Evolutionary conservation across 139 green algal genomes (phyloP).

Genomic region (Tetraselmis striata): DNA sequence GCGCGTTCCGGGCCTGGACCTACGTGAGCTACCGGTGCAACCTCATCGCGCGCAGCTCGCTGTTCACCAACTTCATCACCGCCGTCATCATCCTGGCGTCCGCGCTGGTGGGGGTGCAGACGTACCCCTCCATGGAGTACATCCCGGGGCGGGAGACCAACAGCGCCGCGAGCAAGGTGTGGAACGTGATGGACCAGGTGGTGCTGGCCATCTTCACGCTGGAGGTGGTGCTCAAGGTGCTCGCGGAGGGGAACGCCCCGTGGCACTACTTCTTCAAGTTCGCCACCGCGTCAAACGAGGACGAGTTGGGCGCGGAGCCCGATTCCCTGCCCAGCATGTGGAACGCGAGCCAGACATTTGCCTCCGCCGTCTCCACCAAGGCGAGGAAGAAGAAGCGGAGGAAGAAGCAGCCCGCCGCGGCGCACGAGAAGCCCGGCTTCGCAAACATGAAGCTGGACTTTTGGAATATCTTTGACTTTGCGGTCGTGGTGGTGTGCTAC

Average conservation of each 20-base stretch:
- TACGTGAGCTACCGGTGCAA: not conserved
- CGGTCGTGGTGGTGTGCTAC: not conserved
- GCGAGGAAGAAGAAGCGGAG: not conserved
- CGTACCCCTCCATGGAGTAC: conserved; percentile 1
- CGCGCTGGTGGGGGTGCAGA: not conserved
- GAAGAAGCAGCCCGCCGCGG: too few species aligned
- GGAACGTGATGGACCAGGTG: not conserved
- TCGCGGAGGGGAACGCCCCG: not conserved
- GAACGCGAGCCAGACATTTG: not conserved
- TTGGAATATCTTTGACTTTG: conserved; percentile 1
- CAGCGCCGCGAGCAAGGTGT: not conserved
- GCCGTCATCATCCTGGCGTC: not conserved
- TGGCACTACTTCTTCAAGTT: not conserved
- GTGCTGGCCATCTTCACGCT: conserved; percentile 3
- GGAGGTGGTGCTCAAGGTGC: not conserved
- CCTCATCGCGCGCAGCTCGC: not conserved
- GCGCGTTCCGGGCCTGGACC: not conserved
- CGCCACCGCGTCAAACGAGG: too few species aligned
- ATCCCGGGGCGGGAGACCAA: not conserved
- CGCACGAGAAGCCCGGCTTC: not conserved
- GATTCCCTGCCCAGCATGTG: not conserved
- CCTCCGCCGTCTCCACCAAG: not conserved
- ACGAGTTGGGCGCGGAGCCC: not conserved
- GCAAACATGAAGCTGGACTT: not conserved
- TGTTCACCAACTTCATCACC: not conserved